Conservation (phyloP, 2,329 filamentous ascomycete species). For the Lecanicillium sp. region DNA sequence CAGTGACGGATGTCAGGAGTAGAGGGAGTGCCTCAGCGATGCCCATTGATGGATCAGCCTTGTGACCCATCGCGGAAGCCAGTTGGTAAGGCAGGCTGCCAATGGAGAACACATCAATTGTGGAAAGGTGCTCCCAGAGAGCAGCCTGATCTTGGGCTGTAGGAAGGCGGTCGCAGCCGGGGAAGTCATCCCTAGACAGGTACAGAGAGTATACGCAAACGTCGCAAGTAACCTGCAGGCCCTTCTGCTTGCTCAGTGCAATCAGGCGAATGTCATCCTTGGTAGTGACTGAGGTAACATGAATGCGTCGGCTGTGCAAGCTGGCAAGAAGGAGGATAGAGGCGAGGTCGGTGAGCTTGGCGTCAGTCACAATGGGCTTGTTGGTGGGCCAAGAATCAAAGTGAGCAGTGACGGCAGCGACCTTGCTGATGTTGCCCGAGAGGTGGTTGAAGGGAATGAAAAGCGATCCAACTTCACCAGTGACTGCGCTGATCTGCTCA, state of each 20-base stretch:
- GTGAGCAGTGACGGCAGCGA: constrained; percentile 69
- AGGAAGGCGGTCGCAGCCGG: constrained; percentile 58
- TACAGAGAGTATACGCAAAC: constrained; percentile 75
- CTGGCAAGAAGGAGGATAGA: constrained; percentile 71
- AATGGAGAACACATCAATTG: constrained; percentile 72
- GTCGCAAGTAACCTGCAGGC: constrained; percentile 74
- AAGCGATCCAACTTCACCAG: constrained; percentile 66
- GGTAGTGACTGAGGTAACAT: constrained; percentile 73
- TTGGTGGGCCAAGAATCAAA: constrained; percentile 69
- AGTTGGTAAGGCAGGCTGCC: constrained; percentile 73
- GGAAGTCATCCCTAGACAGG: constrained; percentile 62
- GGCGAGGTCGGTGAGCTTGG: constrained; percentile 72
- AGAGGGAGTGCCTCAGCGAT: constrained; percentile 68
- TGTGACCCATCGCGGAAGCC: constrained; percentile 44
- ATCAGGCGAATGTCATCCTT: constrained; percentile 71
- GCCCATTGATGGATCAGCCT: constrained; percentile 52
- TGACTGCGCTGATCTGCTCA: constrained; percentile 64
- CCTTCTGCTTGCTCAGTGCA: constrained; percentile 70
- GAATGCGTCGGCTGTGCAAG: constrained; percentile 68
- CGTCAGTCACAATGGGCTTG: constrained; percentile 76
- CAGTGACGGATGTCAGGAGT: constrained; percentile 65
- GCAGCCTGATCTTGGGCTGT: constrained; percentile 60
- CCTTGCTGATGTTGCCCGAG: constrained; percentile 76
- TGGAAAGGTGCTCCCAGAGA: constrained; percentile 64
- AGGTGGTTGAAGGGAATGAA: constrained; percentile 80